Evolutionary conservation across 805 yeast species (phyloP).

Genomic region (Teunomyces aglyptinius): DNA sequence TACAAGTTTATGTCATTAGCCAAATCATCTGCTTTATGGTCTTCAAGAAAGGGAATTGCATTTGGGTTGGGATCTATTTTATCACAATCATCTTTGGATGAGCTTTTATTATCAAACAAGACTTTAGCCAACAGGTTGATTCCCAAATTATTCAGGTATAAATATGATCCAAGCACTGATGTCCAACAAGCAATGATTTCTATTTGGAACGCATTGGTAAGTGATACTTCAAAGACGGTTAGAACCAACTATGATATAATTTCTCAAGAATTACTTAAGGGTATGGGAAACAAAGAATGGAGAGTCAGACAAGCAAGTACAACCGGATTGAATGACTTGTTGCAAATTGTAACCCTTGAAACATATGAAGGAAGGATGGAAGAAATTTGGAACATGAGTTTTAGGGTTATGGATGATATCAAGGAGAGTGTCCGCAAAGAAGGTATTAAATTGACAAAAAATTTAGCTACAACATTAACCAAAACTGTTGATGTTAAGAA

Average conservation of each 20-base stretch:
- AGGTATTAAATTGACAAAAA: constrained; percentile 66
- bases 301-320: constrained; percentile 87
- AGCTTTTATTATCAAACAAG: constrained; percentile 53
- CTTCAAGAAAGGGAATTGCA: constrained; percentile 90
- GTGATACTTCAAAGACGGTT: constrained; percentile 54
- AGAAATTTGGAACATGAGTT: constrained; percentile 82
- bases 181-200: constrained; percentile 84
- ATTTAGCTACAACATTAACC: constrained; percentile 61
- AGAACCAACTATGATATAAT: constrained; percentile 56
- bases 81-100: constrained; percentile 72
- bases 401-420: constrained; percentile 88
- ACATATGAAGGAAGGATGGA: constrained; percentile 53
- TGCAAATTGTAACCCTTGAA: constrained; percentile 59
- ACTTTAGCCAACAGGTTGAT: constrained; percentile 59
- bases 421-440: constrained; percentile 89
- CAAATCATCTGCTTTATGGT: constrained; percentile 84
- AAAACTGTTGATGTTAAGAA: constrained; percentile 50
- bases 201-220: constrained; percentile 77
- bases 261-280: constrained; percentile 56
- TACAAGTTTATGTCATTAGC: constrained; percentile 94
- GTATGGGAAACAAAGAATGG: constrained; percentile 88
- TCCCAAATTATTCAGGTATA: constrained; percentile 80
- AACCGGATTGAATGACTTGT: constrained; percentile 63
- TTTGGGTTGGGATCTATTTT: constrained; percentile 86
- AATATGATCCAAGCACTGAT: constrained; percentile 75